Conservation (phyloP, 306 rosid genomes). For the Malus fusca region DNA sequence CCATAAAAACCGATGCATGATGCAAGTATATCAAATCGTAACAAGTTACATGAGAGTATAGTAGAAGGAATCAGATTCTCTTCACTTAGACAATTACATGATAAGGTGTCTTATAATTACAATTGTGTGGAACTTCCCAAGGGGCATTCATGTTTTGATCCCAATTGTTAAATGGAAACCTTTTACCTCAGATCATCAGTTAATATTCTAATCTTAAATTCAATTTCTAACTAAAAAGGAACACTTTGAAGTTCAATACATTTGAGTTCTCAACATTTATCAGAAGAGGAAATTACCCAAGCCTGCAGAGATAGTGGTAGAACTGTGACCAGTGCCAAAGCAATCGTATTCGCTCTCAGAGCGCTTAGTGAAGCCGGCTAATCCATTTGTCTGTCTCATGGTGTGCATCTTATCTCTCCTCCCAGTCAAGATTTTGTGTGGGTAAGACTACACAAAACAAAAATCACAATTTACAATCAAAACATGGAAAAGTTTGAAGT, state of each 20-base stretch:
- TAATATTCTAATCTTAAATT: neutral
- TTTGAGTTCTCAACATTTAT: neutral
- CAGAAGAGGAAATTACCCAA: constrained; percentile 51
- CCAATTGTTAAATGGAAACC: neutral
- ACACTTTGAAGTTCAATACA: neutral
- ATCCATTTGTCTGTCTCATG: constrained; percentile 82
- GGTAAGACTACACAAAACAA: constrained; percentile 62
- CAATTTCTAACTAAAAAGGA: neutral
- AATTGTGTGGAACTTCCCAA: too few relatives aligned
- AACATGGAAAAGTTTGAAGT: neutral
- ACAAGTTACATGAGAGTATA: neutral
- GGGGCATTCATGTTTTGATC: neutral
- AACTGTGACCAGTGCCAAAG: constrained; percentile 96
- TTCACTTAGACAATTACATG: neutral
- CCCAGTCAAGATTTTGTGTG: constrained; percentile 93
- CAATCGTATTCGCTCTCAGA: constrained; percentile 88
- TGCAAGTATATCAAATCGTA: neutral
- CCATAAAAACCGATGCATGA: neutral
- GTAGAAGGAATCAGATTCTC: neutral
- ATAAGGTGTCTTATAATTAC: neutral
- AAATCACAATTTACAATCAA: constrained; percentile 1
- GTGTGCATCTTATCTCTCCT: constrained; percentile 87
- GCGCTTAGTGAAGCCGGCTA: constrained; percentile 85
- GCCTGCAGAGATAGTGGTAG: constrained; percentile 98
- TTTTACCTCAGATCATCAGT: neutral